A percentile compares a stretch with the other conserved stretches of the same genome.
Conservation (phyloP, 2,329 filamentous ascomycete species). For the Sporothrix phasma region DNA sequence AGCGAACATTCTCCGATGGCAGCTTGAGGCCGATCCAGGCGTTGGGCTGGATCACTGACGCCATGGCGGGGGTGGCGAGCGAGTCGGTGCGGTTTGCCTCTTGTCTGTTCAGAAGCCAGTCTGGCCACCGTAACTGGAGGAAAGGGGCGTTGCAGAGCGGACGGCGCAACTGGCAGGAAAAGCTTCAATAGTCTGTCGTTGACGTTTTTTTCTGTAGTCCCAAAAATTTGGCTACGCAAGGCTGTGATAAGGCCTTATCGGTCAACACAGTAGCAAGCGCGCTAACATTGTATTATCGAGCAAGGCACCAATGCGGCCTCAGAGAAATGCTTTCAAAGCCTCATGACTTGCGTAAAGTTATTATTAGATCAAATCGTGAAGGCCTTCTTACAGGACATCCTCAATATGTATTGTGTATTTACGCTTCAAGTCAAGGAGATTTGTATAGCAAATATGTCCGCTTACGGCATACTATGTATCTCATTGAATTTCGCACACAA, state of each 20-base stretch:
- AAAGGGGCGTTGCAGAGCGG: not conserved
- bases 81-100: not conserved
- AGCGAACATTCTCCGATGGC: conserved; percentile 46
- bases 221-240: not conserved
- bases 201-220: conserved; percentile 7
- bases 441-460: no score
- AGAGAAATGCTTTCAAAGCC: no score
- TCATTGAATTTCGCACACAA: no score
- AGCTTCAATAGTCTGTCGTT: not conserved
- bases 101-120: not conserved
- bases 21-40: conserved; percentile 51
- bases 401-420: no score
- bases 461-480: no score
- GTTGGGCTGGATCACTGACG: conserved; percentile 41
- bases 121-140: not conserved
- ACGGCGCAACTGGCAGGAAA: not conserved
- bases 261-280: not conserved
- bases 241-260: conserved; percentile 7
- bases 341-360: no score
- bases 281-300: not conserved
- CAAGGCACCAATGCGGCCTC: no score
- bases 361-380: no score
- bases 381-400: no score
- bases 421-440: no score
- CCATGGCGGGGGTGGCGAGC: conserved; percentile 12